Percentiles rank a stretch among this genome's conserved stretches.
These are phyloP conservation scores for Alisma plantagoaquatica DNA, from an alignment of 106 monocot genomes.

Conservation along the genomic window DNA sequence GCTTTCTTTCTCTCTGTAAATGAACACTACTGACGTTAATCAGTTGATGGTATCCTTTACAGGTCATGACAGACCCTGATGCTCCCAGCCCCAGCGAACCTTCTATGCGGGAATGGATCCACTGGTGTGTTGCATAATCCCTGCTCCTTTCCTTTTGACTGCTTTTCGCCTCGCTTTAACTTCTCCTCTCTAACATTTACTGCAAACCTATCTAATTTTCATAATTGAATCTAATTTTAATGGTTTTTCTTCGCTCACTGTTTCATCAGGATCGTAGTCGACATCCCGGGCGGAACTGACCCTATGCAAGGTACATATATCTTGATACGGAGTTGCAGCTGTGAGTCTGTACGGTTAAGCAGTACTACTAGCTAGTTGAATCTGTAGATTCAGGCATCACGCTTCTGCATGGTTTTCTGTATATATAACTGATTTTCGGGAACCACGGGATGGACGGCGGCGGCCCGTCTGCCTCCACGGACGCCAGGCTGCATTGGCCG, in stretches of 20 bases:
- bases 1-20: too few relatives aligned
- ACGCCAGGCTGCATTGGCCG: too few relatives aligned
- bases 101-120: slow-evolving; percentile 62
- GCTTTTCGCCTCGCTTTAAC: not conserved
- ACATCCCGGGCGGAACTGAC: slow-evolving; percentile 70
- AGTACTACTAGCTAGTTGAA: too few relatives aligned
- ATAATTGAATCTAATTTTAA: not conserved
- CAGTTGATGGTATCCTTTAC: not conserved
- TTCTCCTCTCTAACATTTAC: not conserved
- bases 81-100: slow-evolving; percentile 95
- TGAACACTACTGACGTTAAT: too few relatives aligned
- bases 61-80: slow-evolving; percentile 91
- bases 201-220: not conserved
- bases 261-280: slow-evolving; percentile 71
- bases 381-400: too few relatives aligned
- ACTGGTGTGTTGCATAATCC: slow-evolving; percentile 32
- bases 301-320: slow-evolving; percentile 49
- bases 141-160: not conserved
- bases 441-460: not conserved
- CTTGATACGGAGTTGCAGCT: not conserved
- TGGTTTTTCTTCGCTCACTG: too few relatives aligned
- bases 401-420: too few relatives aligned
- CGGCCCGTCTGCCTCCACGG: too few relatives aligned
- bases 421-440: not conserved
- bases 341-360: not conserved